A percentile compares a stretch with the other conserved stretches of the same genome.
These are phyloP conservation scores for Trichoderma sp. DNA, from an alignment of 2,329 filamentous ascomycete genomes.

Conservation along the genomic window DNA sequence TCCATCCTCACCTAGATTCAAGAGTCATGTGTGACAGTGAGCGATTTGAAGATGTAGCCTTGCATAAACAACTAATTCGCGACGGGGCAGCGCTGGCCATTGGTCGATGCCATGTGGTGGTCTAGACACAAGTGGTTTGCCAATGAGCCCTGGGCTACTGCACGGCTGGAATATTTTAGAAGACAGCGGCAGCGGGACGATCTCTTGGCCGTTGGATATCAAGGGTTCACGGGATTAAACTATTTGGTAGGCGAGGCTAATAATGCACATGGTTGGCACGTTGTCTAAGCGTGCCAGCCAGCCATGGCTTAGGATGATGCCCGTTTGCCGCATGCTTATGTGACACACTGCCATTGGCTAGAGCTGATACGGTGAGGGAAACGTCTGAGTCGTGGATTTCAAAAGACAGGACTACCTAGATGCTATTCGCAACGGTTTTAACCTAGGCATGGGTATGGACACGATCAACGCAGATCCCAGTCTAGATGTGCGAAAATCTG, in stretches of 20 bases:
- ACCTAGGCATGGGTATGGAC: background rate
- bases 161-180: background rate
- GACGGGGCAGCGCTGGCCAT: background rate
- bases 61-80: background rate
- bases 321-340: slow-evolving; percentile 3
- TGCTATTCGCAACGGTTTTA: background rate
- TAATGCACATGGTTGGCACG: background rate
- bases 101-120: slow-evolving; percentile 11
- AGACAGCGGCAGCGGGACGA: background rate
- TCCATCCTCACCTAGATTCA: background rate
- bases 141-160: background rate
- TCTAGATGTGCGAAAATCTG: background rate
- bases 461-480: background rate
- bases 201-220: background rate
- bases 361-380: background rate
- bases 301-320: background rate
- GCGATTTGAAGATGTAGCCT: background rate
- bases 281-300: background rate
- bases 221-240: slow-evolving; percentile 6
- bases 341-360: background rate
- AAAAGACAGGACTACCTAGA: background rate
- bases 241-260: background rate
- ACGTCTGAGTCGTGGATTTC: background rate
- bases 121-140: slow-evolving; percentile 8
- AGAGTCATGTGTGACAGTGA: background rate